Base-by-base conservation (phyloP, 208 protist species). In the Acanthamoeba royreba region DNA sequence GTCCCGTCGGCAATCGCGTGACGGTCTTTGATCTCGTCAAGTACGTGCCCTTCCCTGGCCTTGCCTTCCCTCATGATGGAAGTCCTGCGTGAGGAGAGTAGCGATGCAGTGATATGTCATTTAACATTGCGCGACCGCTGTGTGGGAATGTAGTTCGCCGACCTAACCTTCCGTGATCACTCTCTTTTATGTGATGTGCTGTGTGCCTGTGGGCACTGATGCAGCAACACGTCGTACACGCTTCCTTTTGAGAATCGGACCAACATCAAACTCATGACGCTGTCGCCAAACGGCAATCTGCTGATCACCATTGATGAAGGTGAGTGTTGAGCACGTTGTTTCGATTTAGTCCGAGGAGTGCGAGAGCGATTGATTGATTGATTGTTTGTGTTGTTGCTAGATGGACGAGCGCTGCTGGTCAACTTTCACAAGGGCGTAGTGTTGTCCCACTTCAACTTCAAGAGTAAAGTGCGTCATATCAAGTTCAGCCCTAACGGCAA, bases 1-100 rank as follows among this genome's bases (percentile, higher is more conserved):
- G 95, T 79, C 98, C 98, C 8, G 97, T 98, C 17, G 98, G 98
- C 45, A 98, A 98, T 83, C 95, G 97, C 35, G 77, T 98, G 1
- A 95, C 97, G 40, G 93, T 98, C 22, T 98, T 98, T 55, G 97
- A 98, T 79, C 93, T 98, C 2, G 95, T 96, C 25, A 89, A 95
- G 93, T 96, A 94, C 17, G 83, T 94, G 19, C 81, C 81, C 28
- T 35, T 79, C 69, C 69, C n/a, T n/a, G n/a, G n/a, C n/a, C n/a
- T n/a, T n/a, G n/a, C n/a, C n/a, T n/a, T n/a, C n/a, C n/a, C n/a
- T 11, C 40, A 33, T 15, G 28, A 15, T 77, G 25, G 13, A 53
- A 15, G 17, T 49, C 52, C 35, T 89, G 25, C 72, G 15, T 83
- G 17, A 22, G 13, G 19, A 22, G 28, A 31, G 38, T n/a, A n/a